phyloP scores from a whole-genome alignment of 768 basidiomycete genomes.

The Kwoniella bestiolae region DNA sequence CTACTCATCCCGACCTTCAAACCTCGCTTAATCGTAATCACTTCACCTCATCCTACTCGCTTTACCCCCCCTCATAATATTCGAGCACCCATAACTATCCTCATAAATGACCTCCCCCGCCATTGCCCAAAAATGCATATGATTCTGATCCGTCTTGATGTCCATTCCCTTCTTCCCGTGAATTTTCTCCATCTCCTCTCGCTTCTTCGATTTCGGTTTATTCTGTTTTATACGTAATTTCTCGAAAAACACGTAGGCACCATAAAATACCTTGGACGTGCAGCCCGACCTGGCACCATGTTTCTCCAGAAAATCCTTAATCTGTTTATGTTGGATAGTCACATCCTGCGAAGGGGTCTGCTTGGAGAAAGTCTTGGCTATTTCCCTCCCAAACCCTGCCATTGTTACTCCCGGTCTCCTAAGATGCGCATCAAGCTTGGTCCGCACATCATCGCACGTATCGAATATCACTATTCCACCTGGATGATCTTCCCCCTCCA shows the following conservation, averaged over 20 bases:
- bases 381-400: neutral
- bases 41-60: neutral
- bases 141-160: conserved; percentile 2
- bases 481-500: neutral
- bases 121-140: neutral
- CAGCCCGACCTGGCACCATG: neutral
- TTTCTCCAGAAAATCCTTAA: conserved; percentile 1
- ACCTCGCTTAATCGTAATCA: neutral
- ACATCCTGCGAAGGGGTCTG: neutral
- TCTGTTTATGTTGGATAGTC: conserved; percentile 5
- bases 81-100: neutral
- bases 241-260: conserved; percentile 1
- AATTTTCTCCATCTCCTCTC: conserved; percentile 8
- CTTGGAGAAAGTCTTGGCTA: neutral
- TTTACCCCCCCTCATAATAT: neutral
- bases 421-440: neutral
- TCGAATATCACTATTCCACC: neutral
- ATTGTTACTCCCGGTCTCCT: neutral
- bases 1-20: too few species aligned
- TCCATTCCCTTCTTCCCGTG: conserved; percentile 5
- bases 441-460: conserved; percentile 6
- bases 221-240: conserved; percentile 7
- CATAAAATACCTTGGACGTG: conserved; percentile 3
- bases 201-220: conserved; percentile 3
- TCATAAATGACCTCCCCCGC: neutral